Percentiles rank a stretch among this genome's conserved stretches.
Evolutionary conservation across 768 basidiomycete species (phyloP).

Genomic region (Podaxis sp.): DNA sequence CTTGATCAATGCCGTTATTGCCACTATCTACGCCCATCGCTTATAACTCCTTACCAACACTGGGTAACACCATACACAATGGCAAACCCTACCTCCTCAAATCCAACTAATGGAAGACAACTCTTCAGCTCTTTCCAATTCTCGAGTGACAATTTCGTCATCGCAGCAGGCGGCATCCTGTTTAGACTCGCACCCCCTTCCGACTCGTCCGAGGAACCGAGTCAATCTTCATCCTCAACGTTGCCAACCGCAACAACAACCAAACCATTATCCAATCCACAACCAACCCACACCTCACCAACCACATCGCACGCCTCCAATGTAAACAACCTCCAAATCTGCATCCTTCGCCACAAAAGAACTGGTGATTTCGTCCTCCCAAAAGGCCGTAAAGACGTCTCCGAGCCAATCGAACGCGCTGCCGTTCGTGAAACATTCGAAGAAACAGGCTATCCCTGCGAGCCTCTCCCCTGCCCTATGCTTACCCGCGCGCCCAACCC

Average conservation of each 20-base stretch:
- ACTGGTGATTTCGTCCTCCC: conserved; percentile 44
- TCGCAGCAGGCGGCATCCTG: conserved; percentile 42
- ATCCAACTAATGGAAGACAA: neutral
- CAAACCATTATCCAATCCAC: neutral
- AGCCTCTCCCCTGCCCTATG: conserved; percentile 48
- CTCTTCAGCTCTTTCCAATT: neutral
- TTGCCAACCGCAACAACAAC: neutral
- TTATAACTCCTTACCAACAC: no score
- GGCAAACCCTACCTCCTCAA: neutral
- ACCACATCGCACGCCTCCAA: neutral
- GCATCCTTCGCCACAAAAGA: conserved; percentile 34
- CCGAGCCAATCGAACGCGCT: conserved; percentile 49
- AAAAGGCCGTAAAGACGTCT: conserved; percentile 62
- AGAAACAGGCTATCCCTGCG: conserved; percentile 62
- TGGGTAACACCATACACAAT: neutral
- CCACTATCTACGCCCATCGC: neutral
- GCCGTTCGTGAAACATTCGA: conserved; percentile 65
- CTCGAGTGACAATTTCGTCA: conserved; percentile 30
- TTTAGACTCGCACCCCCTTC: conserved; percentile 25
- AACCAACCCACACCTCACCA: no score
- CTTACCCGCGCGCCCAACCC: conserved; percentile 54
- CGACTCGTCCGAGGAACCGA: neutral
- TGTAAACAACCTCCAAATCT: conserved; percentile 32
- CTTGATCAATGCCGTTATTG: neutral
- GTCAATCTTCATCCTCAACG: neutral